Evolutionary conservation across 176 grass and related monocot species (phyloP).

Genomic region (Themeda triandra): DNA sequence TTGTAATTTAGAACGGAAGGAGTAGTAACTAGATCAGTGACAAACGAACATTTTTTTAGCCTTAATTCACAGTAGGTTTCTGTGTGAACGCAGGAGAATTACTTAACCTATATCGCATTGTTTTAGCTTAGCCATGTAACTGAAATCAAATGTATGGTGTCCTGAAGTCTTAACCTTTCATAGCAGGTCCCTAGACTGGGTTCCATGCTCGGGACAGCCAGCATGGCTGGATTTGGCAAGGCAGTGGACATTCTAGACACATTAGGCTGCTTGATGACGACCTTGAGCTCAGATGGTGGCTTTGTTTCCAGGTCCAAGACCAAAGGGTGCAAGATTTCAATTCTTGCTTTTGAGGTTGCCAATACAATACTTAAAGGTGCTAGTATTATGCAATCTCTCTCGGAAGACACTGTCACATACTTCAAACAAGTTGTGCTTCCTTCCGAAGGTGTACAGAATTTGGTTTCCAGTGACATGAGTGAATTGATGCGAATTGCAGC

Average conservation of each 20-base stretch:
- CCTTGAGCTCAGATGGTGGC: constrained; percentile 53
- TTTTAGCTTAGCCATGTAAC: background rate
- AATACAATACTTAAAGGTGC: constrained; percentile 88
- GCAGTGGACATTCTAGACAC: constrained; percentile 87
- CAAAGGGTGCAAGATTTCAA: constrained; percentile 78
- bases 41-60: background rate
- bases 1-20: no score
- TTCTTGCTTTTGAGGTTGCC: constrained; percentile 95
- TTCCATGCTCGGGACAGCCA: constrained; percentile 54
- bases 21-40: background rate
- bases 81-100: background rate
- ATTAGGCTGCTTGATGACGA: constrained; percentile 69
- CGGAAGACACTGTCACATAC: constrained; percentile 61
- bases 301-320: constrained; percentile 53
- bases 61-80: background rate
- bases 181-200: constrained; percentile 39
- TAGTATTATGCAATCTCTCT: constrained; percentile 81
- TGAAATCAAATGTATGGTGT: background rate
- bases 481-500: constrained; percentile 64
- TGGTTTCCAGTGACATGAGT: constrained; percentile 58
- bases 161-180: constrained; percentile 13
- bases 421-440: constrained; percentile 77
- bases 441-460: constrained; percentile 71
- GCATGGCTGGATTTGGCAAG: constrained; percentile 75
- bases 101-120: background rate